phyloP scores from a whole-genome alignment of 1,139 yeast genomes.

The Sugiyamaella grinbergsii region DNA sequence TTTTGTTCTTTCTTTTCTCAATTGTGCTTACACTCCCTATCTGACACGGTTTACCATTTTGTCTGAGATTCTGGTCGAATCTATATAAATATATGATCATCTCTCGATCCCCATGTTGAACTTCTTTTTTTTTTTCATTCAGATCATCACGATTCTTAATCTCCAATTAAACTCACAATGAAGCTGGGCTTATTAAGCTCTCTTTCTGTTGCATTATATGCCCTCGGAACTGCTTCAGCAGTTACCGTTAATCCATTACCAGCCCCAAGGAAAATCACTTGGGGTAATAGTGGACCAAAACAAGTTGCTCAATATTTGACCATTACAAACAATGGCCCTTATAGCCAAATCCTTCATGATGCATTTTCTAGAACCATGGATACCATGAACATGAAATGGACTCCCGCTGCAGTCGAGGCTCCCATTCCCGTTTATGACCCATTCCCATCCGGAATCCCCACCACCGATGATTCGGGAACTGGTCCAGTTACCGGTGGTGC shows the following conservation, averaged over 20 bases:
- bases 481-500: slow-evolving; percentile 17
- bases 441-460: slow-evolving; percentile 28
- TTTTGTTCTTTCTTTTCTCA: too few relatives aligned
- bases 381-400: slow-evolving; percentile 30
- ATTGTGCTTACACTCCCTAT: too few relatives aligned
- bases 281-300: slow-evolving; percentile 33
- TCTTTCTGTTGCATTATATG: slow-evolving; percentile 6
- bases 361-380: slow-evolving; percentile 30
- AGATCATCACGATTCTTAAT: neutral
- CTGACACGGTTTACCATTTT: too few relatives aligned
- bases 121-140: neutral
- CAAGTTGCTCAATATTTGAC: slow-evolving; percentile 26
- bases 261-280: slow-evolving; percentile 30
- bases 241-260: slow-evolving; percentile 35
- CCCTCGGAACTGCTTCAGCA: slow-evolving; percentile 20
- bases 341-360: slow-evolving; percentile 25
- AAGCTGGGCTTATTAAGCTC: slow-evolving; percentile 10
- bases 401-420: slow-evolving; percentile 31
- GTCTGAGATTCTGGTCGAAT: too few relatives aligned
- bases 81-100: too few relatives aligned
- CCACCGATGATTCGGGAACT: slow-evolving; percentile 18
- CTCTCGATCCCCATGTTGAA: neutral
- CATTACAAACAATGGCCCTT: slow-evolving; percentile 21
- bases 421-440: slow-evolving; percentile 32
- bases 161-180: slow-evolving; percentile 5